phyloP scores from a whole-genome alignment of 768 basidiomycete species.

The Gymnopilus dilepis region DNA sequence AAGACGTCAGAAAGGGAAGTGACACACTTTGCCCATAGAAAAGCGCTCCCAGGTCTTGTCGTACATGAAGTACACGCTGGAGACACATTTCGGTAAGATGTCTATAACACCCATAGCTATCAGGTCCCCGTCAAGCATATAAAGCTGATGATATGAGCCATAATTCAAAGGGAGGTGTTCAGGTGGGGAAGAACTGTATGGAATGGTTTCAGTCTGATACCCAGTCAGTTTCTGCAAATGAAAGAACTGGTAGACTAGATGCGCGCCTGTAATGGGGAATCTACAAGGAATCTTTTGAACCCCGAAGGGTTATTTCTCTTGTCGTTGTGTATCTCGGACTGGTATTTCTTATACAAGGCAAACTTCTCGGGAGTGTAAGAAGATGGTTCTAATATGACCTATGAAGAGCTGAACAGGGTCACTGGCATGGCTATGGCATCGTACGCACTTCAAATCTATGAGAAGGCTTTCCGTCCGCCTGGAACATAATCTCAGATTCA shows the following conservation, averaged over 20 bases:
- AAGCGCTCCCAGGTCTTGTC: constrained; percentile 69
- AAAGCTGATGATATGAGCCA: constrained; percentile 93
- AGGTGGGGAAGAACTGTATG: constrained; percentile 55
- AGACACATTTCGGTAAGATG: constrained; percentile 86
- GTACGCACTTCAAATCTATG: constrained; percentile 67
- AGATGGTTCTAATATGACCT: constrained; percentile 82
- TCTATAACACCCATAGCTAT: constrained; percentile 91
- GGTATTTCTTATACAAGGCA: constrained; percentile 77
- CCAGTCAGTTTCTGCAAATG: background rate
- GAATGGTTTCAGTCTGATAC: constrained; percentile 61
- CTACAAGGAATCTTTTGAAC: constrained; percentile 80
- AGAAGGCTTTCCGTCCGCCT: constrained; percentile 32
- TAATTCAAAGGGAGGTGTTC: constrained; percentile 73
- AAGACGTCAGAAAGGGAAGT: constrained; percentile 4
- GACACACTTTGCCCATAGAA: constrained; percentile 76
- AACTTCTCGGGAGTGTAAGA: constrained; percentile 84
- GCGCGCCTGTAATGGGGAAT: constrained; percentile 74
- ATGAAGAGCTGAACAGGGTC: background rate
- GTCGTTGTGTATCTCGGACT: constrained; percentile 79
- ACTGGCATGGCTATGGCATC: background rate
- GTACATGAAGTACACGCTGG: constrained; percentile 89
- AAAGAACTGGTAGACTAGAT: background rate
- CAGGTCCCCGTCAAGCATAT: constrained; percentile 79
- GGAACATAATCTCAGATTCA: constrained; percentile 51
- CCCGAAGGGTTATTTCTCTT: constrained; percentile 48